Percentiles rank a stretch among this genome's conserved stretches.
These are phyloP conservation scores for Wallacemonas sp. DNA, from an alignment of 208 protist genomes.

Conservation along the genomic window DNA sequence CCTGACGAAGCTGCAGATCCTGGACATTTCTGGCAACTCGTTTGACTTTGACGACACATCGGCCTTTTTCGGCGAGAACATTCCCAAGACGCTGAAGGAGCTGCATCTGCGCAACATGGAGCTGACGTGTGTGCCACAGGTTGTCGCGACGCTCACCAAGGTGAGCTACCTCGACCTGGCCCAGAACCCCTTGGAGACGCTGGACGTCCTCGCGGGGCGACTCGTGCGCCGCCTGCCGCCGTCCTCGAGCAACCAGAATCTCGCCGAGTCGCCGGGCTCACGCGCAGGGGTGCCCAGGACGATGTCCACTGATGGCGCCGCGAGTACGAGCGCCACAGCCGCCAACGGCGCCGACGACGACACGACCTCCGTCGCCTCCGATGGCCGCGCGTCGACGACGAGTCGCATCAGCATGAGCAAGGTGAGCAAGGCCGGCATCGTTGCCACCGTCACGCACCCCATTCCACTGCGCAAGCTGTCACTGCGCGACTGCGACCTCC, in stretches of 20 bases:
- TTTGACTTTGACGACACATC: slow-evolving; percentile 57
- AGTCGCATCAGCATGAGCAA: slow-evolving; percentile 68
- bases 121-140: slow-evolving; percentile 69
- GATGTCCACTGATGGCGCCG: slow-evolving; percentile 20
- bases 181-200: slow-evolving; percentile 78
- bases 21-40: slow-evolving; percentile 82
- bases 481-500: slow-evolving; percentile 66
- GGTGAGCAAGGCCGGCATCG: slow-evolving; percentile 63
- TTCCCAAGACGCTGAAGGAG: slow-evolving; percentile 62
- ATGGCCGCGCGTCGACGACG: slow-evolving; percentile 25
- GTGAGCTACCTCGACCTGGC: slow-evolving; percentile 70
- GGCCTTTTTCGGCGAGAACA: slow-evolving; percentile 70
- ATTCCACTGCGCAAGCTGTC: slow-evolving; percentile 73
- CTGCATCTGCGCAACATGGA: slow-evolving; percentile 66
- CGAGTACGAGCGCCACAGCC: slow-evolving; percentile 21
- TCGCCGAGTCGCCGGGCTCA: not conserved
- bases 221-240: slow-evolving; percentile 53
- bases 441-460: slow-evolving; percentile 59
- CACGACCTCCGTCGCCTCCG: slow-evolving; percentile 28
- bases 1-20: slow-evolving; percentile 39
- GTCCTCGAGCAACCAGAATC: slow-evolving; percentile 5
- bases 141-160: slow-evolving; percentile 57
- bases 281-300: slow-evolving; percentile 7
- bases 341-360: slow-evolving; percentile 36
- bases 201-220: slow-evolving; percentile 84